phyloP scores from a whole-genome alignment of 805 yeast species.

The Blastobotrys attinorum region DNA sequence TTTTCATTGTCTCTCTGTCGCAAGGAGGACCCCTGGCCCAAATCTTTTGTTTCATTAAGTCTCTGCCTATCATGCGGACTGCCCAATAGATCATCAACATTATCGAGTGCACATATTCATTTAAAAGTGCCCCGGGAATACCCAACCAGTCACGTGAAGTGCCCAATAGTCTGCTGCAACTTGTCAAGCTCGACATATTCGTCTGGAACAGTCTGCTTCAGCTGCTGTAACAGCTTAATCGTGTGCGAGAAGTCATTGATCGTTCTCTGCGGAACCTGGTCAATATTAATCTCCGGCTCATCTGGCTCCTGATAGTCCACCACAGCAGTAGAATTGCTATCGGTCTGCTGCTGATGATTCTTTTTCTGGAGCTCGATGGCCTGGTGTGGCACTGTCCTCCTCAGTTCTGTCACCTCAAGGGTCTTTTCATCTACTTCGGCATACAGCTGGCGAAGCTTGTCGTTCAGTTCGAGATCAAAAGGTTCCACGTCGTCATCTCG shows the following conservation, averaged over 20 bases:
- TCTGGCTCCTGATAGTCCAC: neutral
- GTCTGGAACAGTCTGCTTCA: slow-evolving; percentile 5
- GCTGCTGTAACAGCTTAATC: neutral
- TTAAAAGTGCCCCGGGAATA: no score
- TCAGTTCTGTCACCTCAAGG: slow-evolving; percentile 44
- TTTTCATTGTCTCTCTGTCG: no score
- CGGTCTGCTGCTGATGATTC: slow-evolving; percentile 21
- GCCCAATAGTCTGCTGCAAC: slow-evolving; percentile 3
- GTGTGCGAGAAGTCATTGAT: slow-evolving; percentile 2
- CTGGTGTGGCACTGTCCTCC: slow-evolving; percentile 33
- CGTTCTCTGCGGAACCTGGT: neutral
- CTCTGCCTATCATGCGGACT: no score
- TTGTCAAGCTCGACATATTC: slow-evolving; percentile 1
- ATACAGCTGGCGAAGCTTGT: slow-evolving; percentile 47
- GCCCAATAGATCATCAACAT: no score
- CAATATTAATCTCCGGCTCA: neutral
- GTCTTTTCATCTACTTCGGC: slow-evolving; percentile 57
- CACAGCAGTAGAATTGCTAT: neutral
- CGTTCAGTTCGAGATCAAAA: slow-evolving; percentile 58
- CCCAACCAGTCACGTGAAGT: no score
- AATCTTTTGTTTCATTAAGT: no score
- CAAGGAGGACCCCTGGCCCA: no score
- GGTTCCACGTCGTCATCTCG: slow-evolving; percentile 47
- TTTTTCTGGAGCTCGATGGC: slow-evolving; percentile 30
- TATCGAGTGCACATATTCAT: no score